These are phyloP conservation scores for Dendrobium officinale DNA, from an alignment of 106 monocot species.

Conservation along the genomic window DNA sequence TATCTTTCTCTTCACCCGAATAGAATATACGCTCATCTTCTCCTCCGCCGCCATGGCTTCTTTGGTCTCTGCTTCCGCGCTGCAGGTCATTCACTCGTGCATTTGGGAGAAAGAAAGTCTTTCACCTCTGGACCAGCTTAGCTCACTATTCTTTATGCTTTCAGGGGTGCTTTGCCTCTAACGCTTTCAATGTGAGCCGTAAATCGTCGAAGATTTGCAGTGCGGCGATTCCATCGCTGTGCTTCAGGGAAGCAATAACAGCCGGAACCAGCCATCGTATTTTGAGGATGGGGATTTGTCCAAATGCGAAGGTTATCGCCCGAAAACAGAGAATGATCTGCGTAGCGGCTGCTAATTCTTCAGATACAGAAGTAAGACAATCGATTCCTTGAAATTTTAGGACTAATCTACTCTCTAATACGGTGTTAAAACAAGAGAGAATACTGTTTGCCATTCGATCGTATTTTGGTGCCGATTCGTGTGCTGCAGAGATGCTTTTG, in stretches of 20 bases:
- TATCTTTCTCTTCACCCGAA: background rate
- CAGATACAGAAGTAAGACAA: constrained; percentile 1
- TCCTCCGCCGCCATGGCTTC: constrained; percentile 9
- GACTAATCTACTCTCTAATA: background rate
- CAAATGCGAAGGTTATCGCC: background rate
- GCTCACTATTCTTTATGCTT: background rate
- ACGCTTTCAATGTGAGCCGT: background rate
- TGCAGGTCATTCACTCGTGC: constrained; percentile 2
- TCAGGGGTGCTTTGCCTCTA: constrained; percentile 4
- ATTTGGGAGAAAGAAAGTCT: background rate
- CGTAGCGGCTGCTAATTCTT: constrained; percentile 10
- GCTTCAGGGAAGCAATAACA: background rate
- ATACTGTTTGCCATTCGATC: background rate
- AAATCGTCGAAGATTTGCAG: background rate
- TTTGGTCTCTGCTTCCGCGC: background rate
- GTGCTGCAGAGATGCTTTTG: background rate
- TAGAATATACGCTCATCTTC: background rate
- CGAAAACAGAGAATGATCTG: background rate
- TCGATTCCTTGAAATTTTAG: background rate
- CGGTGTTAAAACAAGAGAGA: background rate
- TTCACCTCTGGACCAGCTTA: background rate
- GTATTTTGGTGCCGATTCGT: background rate
- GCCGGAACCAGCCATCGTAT: background rate
- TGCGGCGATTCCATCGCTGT: background rate
- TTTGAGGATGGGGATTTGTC: background rate